phyloP scores from a whole-genome alignment of 805 yeast genomes.

The Nakazawaea wickerhamii region DNA sequence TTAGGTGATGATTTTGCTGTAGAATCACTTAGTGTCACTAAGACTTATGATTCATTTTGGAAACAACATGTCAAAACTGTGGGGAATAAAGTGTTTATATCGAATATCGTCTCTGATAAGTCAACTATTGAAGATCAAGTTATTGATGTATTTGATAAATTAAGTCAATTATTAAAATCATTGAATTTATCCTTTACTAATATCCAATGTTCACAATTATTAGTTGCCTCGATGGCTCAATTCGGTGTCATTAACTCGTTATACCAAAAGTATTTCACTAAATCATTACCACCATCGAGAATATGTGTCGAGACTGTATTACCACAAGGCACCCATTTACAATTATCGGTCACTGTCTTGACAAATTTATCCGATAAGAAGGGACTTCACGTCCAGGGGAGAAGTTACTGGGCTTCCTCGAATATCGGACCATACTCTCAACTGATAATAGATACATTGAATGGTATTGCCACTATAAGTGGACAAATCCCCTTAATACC shows the following conservation, averaged over 20 bases:
- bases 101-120: conserved; percentile 35
- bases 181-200: conserved; percentile 34
- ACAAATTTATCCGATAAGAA: conserved; percentile 32
- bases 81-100: conserved; percentile 32
- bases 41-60: conserved; percentile 3
- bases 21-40: too few species aligned
- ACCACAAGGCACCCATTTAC: conserved; percentile 34
- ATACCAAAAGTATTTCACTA: conserved; percentile 51
- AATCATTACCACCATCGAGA: conserved; percentile 81
- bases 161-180: conserved; percentile 29
- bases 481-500: conserved; percentile 93
- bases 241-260: conserved; percentile 58
- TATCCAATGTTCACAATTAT: conserved; percentile 55
- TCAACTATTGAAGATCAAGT: conserved; percentile 38
- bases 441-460: conserved; percentile 47
- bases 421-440: conserved; percentile 98
- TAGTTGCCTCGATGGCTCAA: conserved; percentile 57
- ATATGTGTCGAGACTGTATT: conserved; percentile 68
- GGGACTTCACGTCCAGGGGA: conserved; percentile 87
- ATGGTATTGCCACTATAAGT: conserved; percentile 56
- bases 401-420: conserved; percentile 98
- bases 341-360: conserved; percentile 56
- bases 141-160: conserved; percentile 40
- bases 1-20: background rate
- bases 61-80: conserved; percentile 18